Percentiles rank a stretch among this genome's conserved stretches.
phyloP scores from a whole-genome alignment of 2,329 filamentous ascomycete species.

The Colletotrichum cereale region DNA sequence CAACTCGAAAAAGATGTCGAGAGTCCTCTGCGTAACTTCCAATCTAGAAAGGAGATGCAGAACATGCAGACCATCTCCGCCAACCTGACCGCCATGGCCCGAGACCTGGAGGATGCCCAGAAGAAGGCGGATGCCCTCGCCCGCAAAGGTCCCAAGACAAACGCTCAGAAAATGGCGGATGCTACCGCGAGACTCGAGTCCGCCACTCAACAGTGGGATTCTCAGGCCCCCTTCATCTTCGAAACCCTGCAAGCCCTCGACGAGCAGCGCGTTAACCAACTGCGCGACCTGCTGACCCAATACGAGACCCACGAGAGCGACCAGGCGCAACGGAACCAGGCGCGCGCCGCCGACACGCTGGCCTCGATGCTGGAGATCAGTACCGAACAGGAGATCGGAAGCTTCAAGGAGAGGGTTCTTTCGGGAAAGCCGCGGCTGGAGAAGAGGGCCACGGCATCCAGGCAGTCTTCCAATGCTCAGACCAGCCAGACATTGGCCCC shows the following conservation, averaged over 20 bases:
- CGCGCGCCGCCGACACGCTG: slow-evolving; percentile 82
- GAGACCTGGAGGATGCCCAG: slow-evolving; percentile 85
- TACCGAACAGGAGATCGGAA: slow-evolving; percentile 82
- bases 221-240: slow-evolving; percentile 93
- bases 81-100: slow-evolving; percentile 84
- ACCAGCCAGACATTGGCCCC: slow-evolving; percentile 45
- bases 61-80: slow-evolving; percentile 84
- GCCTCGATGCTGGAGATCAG: slow-evolving; percentile 87
- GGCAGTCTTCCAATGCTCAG: slow-evolving; percentile 57
- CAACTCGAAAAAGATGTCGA: slow-evolving; percentile 93
- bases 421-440: slow-evolving; percentile 49
- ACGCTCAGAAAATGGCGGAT: slow-evolving; percentile 80
- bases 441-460: slow-evolving; percentile 54
- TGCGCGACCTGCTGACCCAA: slow-evolving; percentile 92
- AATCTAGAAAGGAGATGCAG: slow-evolving; percentile 80
- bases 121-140: slow-evolving; percentile 87
- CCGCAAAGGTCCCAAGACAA: slow-evolving; percentile 82
- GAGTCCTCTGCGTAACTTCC: slow-evolving; percentile 82
- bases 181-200: slow-evolving; percentile 81
- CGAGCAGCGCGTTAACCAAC: slow-evolving; percentile 87
- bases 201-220: slow-evolving; percentile 89
- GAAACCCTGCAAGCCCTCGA: slow-evolving; percentile 93
- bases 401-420: slow-evolving; percentile 41
- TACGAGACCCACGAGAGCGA: slow-evolving; percentile 94
- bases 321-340: slow-evolving; percentile 80